phyloP scores from a whole-genome alignment of 371 early-diverging fungal species.

The Mortierella sp. region DNA sequence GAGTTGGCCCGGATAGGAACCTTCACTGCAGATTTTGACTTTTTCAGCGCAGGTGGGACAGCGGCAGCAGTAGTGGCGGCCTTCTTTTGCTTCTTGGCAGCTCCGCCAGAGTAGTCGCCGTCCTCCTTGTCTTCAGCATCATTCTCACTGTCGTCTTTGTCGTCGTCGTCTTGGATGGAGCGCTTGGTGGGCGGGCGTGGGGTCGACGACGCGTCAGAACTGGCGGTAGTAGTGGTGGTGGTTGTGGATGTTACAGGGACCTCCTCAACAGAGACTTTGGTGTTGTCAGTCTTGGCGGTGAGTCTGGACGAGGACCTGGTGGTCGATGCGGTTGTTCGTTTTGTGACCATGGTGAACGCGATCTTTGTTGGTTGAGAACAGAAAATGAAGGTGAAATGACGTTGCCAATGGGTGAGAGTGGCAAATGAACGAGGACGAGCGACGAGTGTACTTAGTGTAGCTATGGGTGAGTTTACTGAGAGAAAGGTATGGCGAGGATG shows the following conservation, averaged over 20 bases:
- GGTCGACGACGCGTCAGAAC: neutral
- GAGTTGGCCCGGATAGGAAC: slow-evolving; percentile 44
- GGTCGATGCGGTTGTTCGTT: slow-evolving; percentile 16
- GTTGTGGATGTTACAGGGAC: neutral
- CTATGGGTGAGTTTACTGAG: neutral
- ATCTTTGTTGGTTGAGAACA: neutral
- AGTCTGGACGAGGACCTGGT: neutral
- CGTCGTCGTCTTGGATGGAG: slow-evolving; percentile 5
- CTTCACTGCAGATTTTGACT: slow-evolving; percentile 25
- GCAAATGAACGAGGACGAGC: neutral
- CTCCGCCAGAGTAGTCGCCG: neutral
- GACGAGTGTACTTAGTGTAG: neutral
- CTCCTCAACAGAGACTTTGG: neutral
- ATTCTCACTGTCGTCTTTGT: slow-evolving; percentile 4
- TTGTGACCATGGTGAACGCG: slow-evolving; percentile 19
- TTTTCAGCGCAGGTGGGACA: slow-evolving; percentile 13
- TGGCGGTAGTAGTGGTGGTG: neutral
- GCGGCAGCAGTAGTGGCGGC: neutral
- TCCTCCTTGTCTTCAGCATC: slow-evolving; percentile 7
- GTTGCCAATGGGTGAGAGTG: neutral
- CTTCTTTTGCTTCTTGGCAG: slow-evolving; percentile 7
- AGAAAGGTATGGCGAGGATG: neutral
- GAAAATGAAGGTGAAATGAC: neutral
- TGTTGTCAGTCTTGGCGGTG: neutral
- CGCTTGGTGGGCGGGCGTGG: slow-evolving; percentile 9